phyloP scores from a whole-genome alignment of 345 rosid genomes.

The Eucalyptus cloeziana region DNA sequence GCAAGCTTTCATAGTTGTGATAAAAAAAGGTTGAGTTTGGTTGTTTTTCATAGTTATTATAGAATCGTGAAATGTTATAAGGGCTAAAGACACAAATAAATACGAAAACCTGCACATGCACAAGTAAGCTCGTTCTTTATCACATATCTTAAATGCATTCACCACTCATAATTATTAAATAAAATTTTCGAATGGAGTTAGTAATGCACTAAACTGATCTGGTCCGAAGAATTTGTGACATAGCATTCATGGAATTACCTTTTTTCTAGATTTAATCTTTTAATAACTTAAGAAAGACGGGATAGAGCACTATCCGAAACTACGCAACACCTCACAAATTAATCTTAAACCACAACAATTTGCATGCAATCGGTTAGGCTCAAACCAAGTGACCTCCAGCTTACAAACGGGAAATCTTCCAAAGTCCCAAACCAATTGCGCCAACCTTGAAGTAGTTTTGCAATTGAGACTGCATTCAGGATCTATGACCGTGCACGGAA shows the following conservation, averaged over 20 bases:
- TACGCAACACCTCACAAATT: background rate
- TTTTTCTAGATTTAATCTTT: background rate
- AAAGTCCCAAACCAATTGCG: background rate
- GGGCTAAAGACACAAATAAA: background rate
- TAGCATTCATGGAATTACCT: background rate
- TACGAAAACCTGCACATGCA: background rate
- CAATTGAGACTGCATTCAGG: background rate
- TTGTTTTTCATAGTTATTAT: background rate
- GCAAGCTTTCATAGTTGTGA: background rate
- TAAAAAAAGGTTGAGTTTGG: background rate
- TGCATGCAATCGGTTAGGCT: background rate
- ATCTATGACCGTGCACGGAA: background rate
- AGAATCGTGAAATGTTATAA: background rate
- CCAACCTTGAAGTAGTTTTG: background rate
- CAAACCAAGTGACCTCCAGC: background rate
- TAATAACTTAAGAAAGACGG: background rate
- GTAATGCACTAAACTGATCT: background rate
- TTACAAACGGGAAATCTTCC: background rate
- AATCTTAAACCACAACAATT: background rate
- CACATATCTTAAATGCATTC: background rate
- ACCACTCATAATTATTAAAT: background rate
- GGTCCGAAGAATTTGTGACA: background rate
- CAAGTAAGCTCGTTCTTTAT: background rate
- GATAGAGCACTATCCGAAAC: background rate
- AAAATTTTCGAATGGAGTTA: background rate